These are phyloP conservation scores for Coemansia sp. DNA, from an alignment of 192 early-diverging fungal genomes.

Conservation along the genomic window DNA sequence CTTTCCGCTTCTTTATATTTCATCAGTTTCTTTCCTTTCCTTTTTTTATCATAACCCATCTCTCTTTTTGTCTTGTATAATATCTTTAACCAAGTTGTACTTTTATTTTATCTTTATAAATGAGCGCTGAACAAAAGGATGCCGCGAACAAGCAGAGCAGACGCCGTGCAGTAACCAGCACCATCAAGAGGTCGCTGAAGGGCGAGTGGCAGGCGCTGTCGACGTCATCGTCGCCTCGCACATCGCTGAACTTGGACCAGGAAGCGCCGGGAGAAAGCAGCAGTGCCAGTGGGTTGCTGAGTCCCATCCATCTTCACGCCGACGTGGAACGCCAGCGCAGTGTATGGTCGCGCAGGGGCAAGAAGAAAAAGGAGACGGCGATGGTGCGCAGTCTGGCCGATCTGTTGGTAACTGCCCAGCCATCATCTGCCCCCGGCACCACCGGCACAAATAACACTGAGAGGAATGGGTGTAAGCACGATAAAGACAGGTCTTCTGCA, in stretches of 20 bases:
- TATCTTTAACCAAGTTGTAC: not conserved
- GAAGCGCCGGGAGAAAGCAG: not conserved
- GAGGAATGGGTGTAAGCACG: not conserved
- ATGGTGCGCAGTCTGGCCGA: slow-evolving; percentile 20
- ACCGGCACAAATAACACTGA: not conserved
- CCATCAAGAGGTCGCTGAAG: slow-evolving; percentile 5
- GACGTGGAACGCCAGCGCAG: not conserved
- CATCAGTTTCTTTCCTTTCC: not conserved
- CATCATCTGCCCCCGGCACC: not conserved
- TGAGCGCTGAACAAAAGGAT: slow-evolving; percentile 5
- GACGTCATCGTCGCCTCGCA: not conserved
- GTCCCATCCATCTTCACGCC: not conserved
- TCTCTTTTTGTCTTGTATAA: not conserved
- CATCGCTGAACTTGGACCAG: not conserved
- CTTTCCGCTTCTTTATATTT: not conserved
- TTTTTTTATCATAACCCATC: not conserved
- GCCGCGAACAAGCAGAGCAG: slow-evolving; percentile 6
- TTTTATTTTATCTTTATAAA: not conserved
- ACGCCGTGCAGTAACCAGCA: slow-evolving; percentile 5
- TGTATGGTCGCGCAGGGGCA: not conserved
- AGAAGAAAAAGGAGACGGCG: not conserved
- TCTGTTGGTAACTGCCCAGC: slow-evolving; percentile 9
- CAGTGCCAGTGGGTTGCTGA: not conserved
- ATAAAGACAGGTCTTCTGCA: not conserved
- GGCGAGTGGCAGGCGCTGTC: slow-evolving; percentile 8